Percentiles rank a stretch among this genome's conserved stretches.
Conservation (phyloP, 202 grass and related monocot species). For the Zoysia matrella region DNA sequence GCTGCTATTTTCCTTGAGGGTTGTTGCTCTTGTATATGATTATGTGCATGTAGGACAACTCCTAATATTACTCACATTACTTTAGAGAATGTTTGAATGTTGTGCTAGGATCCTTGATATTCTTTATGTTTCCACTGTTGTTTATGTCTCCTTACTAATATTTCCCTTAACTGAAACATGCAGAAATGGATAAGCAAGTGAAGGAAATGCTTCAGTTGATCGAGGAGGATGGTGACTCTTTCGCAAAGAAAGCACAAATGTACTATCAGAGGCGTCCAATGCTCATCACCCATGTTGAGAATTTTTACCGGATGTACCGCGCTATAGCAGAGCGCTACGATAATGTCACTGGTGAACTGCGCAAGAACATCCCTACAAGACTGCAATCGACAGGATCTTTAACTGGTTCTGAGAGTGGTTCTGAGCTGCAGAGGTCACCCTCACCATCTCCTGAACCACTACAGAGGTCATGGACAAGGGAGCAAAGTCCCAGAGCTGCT, state of each 20-base stretch:
- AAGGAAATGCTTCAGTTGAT: constrained; percentile 94
- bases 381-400: constrained; percentile 57
- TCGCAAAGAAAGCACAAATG: constrained; percentile 90
- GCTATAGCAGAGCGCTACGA: constrained; percentile 92
- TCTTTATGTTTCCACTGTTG: not conserved
- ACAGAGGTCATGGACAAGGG: constrained; percentile 57
- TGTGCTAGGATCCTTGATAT: constrained; percentile 3
- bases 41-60: not conserved
- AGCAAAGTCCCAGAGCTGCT: constrained; percentile 60
- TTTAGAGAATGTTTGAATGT: not conserved
- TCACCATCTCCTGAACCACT: constrained; percentile 57
- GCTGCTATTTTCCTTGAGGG: constrained; percentile 4
- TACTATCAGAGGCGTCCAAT: constrained; percentile 87
- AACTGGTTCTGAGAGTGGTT: constrained; percentile 50
- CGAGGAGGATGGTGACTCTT: constrained; percentile 82
- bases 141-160: constrained; percentile 12
- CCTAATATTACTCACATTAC: not conserved
- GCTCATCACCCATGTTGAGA: constrained; percentile 77
- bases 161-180: constrained; percentile 48
- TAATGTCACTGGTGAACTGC: constrained; percentile 81
- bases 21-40: not conserved
- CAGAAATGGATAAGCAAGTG: constrained; percentile 94
- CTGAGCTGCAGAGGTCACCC: constrained; percentile 51
- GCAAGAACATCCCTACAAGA: constrained; percentile 75
- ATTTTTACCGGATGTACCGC: constrained; percentile 92